phyloP scores from a whole-genome alignment of 116 monocot species.

The Cymodocea nodosa region DNA sequence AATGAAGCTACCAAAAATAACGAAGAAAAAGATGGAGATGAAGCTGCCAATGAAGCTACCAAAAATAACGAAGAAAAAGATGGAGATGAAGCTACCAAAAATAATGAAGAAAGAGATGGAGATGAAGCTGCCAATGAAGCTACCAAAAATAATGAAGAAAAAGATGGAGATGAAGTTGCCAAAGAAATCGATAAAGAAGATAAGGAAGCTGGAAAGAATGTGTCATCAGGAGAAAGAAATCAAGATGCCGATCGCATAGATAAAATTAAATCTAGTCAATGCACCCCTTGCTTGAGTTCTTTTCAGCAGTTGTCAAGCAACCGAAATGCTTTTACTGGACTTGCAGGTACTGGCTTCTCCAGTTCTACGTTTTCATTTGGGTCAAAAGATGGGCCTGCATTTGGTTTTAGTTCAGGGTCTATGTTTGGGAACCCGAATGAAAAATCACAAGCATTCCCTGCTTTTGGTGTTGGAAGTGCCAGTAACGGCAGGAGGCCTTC shows the following conservation, averaged over 20 bases:
- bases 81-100: background rate
- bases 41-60: background rate
- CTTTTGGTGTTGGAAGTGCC: conserved; percentile 28
- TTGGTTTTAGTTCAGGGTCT: conserved; percentile 24
- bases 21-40: conserved; percentile 7
- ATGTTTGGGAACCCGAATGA: conserved; percentile 28
- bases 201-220: conserved; percentile 14
- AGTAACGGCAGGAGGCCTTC: conserved; percentile 33
- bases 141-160: conserved; percentile 3
- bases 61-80: conserved; percentile 8
- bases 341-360: conserved; percentile 79
- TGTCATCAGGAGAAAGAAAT: conserved; percentile 6
- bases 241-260: conserved; percentile 13
- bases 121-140: conserved; percentile 5
- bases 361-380: conserved; percentile 63
- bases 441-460: conserved; percentile 10
- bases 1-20: background rate
- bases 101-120: conserved; percentile 8
- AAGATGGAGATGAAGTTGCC: background rate
- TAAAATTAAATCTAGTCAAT: conserved; percentile 8
- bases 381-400: conserved; percentile 25
- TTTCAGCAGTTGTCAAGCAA: conserved; percentile 75
- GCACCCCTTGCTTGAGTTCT: conserved; percentile 30
- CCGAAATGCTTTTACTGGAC: conserved; percentile 83
- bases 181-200: conserved; percentile 10